phyloP scores from a whole-genome alignment of 768 basidiomycete genomes.

The Kwoniella newhampshirensis region DNA sequence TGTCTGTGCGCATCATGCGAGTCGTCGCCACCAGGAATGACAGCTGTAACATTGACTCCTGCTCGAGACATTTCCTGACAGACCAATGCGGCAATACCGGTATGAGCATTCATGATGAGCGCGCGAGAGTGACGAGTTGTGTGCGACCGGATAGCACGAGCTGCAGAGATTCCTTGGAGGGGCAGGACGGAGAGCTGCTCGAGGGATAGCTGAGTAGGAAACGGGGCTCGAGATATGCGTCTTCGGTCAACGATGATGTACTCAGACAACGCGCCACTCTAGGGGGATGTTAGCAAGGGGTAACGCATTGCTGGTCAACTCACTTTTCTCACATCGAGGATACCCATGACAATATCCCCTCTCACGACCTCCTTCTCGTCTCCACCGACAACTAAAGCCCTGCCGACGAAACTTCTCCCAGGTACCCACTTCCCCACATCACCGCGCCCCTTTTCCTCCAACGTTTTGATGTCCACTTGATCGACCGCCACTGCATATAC shows the following conservation, averaged over 20 bases:
- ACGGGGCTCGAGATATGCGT: constrained; percentile 70
- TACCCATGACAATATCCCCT: constrained; percentile 84
- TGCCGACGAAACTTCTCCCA: constrained; percentile 80
- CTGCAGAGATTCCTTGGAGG: constrained; percentile 73
- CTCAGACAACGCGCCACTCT: constrained; percentile 86
- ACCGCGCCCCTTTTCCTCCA: constrained; percentile 42
- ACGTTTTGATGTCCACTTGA: constrained; percentile 66
- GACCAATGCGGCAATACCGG: constrained; percentile 67
- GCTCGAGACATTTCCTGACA: constrained; percentile 70
- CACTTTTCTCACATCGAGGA: constrained; percentile 78
- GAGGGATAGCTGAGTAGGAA: constrained; percentile 61
- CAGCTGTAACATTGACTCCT: constrained; percentile 75
- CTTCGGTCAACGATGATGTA: constrained; percentile 80
- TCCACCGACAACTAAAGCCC: constrained; percentile 78
- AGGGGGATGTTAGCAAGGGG: no score
- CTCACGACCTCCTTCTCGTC: constrained; percentile 69
- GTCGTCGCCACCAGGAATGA: constrained; percentile 58
- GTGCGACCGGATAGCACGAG: constrained; percentile 74
- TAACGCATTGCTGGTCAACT: no score
- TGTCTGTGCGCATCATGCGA: constrained; percentile 56
- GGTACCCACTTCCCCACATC: constrained; percentile 69
- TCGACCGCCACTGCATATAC: constrained; percentile 88
- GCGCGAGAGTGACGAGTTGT: constrained; percentile 55
- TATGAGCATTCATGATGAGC: constrained; percentile 62
- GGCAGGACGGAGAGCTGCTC: constrained; percentile 80